phyloP scores from a whole-genome alignment of 2,329 filamentous ascomycete genomes.

The Pseudogymnoascus destructans region DNA sequence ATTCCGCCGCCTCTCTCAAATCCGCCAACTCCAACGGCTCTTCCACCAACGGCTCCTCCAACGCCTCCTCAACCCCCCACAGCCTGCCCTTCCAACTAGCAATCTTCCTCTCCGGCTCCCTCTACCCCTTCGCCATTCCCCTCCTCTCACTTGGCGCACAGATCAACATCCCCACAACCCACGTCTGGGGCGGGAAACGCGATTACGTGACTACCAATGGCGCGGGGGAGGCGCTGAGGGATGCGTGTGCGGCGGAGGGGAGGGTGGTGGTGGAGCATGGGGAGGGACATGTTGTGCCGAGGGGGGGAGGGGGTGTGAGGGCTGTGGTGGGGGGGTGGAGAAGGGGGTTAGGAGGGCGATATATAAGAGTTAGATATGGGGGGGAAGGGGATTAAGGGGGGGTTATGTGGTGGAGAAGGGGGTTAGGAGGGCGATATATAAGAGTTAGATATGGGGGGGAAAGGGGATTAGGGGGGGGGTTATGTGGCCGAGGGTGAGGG shows the following conservation, averaged over 20 bases:
- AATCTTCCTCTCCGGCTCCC: slow-evolving; percentile 30
- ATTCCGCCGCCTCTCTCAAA: not conserved
- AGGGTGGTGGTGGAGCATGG: slow-evolving; percentile 52
- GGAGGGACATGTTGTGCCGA: slow-evolving; percentile 49
- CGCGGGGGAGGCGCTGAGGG: slow-evolving; percentile 46
- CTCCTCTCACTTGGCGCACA: not conserved
- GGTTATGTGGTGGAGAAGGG: slow-evolving; percentile 9
- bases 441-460: not conserved
- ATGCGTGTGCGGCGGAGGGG: slow-evolving; percentile 45
- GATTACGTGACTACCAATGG: slow-evolving; percentile 12
- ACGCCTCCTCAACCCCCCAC: not conserved
- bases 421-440: not conserved
- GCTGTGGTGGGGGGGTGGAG: slow-evolving; percentile 14
- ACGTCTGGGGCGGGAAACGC: not conserved
- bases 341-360: not conserved
- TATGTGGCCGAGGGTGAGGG: not conserved
- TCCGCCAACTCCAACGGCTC: not conserved
- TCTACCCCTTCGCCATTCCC: not conserved
- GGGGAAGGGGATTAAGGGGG: not conserved
- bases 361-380: not conserved
- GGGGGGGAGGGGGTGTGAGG: slow-evolving; percentile 30
- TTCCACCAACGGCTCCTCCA: not conserved
- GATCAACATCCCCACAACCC: not conserved
- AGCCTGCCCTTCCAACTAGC: slow-evolving; percentile 37
- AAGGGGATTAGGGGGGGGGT: not conserved